Evolutionary conservation across 2,329 filamentous ascomycete species (phyloP).

Genomic region (Endothia cerciana): DNA sequence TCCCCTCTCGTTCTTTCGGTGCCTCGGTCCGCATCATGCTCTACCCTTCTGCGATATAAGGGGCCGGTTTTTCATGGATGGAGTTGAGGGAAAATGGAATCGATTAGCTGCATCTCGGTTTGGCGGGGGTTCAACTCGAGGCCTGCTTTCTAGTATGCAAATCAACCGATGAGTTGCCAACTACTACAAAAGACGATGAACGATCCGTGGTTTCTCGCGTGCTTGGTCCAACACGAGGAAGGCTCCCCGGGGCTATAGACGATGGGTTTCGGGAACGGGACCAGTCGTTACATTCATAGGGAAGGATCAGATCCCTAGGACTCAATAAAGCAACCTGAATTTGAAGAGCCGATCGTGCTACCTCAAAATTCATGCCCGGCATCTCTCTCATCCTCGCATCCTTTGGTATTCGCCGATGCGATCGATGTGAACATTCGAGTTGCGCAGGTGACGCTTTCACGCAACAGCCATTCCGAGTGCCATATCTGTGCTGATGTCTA

Average conservation of each 20-base stretch:
- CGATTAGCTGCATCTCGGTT: conserved; percentile 34
- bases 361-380: conserved; percentile 3
- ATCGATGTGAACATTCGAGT: not conserved
- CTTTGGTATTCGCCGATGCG: not conserved
- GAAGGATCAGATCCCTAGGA: conserved; percentile 28
- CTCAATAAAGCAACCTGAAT: conserved; percentile 29
- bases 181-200: conserved; percentile 27
- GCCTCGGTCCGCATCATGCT: conserved; percentile 96
- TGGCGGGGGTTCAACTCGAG: conserved; percentile 26
- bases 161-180: conserved; percentile 30
- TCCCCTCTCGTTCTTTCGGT: conserved; percentile 95
- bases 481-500: not conserved
- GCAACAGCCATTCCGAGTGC: not conserved
- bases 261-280: conserved; percentile 23
- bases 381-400: not conserved
- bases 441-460: not conserved
- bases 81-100: conserved; percentile 34
- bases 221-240: conserved; percentile 31
- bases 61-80: conserved; percentile 43
- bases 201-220: conserved; percentile 29
- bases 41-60: conserved; percentile 97
- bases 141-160: conserved; percentile 31
- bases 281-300: conserved; percentile 26
- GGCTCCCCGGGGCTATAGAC: conserved; percentile 22
- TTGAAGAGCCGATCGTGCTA: conserved; percentile 27